Evolutionary conservation across 208 protist species (phyloP).

Genomic region (Leishmania mexicana): DNA sequence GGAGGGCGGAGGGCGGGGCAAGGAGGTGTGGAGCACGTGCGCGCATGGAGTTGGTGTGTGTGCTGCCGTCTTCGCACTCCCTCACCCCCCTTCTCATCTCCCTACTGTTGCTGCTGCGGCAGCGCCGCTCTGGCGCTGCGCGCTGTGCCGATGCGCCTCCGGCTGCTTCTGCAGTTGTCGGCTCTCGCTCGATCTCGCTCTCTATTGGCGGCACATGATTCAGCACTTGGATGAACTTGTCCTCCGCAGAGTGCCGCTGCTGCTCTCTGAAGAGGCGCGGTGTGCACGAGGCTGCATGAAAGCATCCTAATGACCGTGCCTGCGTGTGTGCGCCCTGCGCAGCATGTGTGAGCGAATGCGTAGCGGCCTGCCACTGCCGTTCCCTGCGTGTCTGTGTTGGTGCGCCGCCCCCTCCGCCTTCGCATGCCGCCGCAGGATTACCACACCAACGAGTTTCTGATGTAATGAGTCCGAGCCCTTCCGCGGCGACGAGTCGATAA

Average conservation of each 20-base stretch:
- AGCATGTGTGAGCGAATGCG: not conserved
- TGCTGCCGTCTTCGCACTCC: not conserved
- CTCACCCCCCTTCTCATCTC: not conserved
- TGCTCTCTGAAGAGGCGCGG: not conserved
- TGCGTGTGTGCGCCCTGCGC: not conserved
- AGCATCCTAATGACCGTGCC: conserved; percentile 20
- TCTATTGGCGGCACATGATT: conserved; percentile 10
- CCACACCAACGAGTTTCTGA: conserved; percentile 18
- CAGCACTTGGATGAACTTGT: conserved; percentile 23
- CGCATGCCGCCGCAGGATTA: conserved; percentile 1
- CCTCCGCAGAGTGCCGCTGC: conserved; percentile 22
- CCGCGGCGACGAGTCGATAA: conserved; percentile 4
- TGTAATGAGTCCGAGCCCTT: conserved; percentile 32
- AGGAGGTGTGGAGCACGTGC: not conserved
- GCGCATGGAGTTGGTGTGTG: not conserved
- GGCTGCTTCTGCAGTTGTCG: too few species aligned
- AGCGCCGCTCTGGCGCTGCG: not conserved
- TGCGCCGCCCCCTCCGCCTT: not conserved
- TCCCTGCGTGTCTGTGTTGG: conserved; percentile 1
- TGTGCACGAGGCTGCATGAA: conserved; percentile 18
- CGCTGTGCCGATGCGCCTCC: too few species aligned
- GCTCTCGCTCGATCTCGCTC: not conserved
- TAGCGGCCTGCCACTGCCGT: not conserved
- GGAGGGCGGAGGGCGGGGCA: not conserved
- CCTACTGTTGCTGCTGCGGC: not conserved